Conservation (phyloP, 2,329 filamentous ascomycete genomes). For the Cercospora sesami region DNA sequence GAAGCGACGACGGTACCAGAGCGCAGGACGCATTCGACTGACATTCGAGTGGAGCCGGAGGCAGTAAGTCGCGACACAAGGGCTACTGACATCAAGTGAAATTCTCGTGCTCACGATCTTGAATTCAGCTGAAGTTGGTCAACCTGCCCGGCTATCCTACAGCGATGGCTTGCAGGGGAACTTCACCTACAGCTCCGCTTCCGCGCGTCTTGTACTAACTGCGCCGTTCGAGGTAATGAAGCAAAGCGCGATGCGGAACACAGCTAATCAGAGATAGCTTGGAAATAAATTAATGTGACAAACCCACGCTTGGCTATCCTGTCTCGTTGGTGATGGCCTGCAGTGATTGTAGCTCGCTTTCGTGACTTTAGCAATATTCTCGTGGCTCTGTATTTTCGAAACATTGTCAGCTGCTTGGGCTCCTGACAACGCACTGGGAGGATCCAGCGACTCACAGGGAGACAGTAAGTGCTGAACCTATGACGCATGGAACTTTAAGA, state of each 20-base stretch:
- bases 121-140: background rate
- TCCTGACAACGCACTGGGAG: background rate
- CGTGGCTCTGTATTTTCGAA: background rate
- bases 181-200: background rate
- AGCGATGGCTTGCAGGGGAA: background rate
- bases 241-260: background rate
- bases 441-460: background rate
- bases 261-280: background rate
- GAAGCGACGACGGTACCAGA: background rate
- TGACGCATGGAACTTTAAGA: no score
- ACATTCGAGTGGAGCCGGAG: background rate
- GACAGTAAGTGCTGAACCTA: background rate
- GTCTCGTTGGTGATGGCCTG: background rate
- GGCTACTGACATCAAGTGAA: background rate
- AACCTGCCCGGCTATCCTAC: constrained; percentile 2
- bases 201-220: background rate
- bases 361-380: background rate
- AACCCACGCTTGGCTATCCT: background rate
- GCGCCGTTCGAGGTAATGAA: background rate
- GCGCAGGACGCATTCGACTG: background rate
- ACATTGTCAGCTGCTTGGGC: background rate
- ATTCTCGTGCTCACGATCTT: background rate
- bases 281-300: background rate
- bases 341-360: background rate
- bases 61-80: background rate